Base-by-base conservation (phyloP, 176 grass and related monocot species). In the Musa troglodytarum region DNA sequence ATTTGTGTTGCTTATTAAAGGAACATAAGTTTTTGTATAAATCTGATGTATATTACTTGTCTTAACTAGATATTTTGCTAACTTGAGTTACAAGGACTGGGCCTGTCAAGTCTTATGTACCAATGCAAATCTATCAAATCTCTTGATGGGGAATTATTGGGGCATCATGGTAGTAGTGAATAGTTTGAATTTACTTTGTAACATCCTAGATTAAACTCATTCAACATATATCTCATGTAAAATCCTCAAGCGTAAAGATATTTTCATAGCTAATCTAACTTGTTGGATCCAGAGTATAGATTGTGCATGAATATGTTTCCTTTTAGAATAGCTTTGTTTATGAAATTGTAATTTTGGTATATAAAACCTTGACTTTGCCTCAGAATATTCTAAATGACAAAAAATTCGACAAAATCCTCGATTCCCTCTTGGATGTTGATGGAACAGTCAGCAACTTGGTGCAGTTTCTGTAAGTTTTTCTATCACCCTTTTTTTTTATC, bases 341-440 rank as follows among this genome's bases (percentile, higher is more conserved):
- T 4, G 2, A 34, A 51, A 21, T 20, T 11, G 25, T 20, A 10
- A 51, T n/a, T 70, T 70, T 2, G 11, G 5, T 50, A 50, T 43
- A 16, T 70, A 50, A 20, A n/a, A 50, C 69, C 75, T 43, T 82
- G 19, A 65, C 52, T 63, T 58, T 43, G 8, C 63, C 58, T 17
- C 69, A 97, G 94, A 89, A 74, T 74, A 93, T 97, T 74, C 84
- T 97, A 34, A 79, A 58, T 54, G 86, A 83, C 52, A 97, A 90
- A 64, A 97, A 87, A 50, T 93, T 93, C 53, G 85, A 87, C 76
- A 86, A 87, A 53, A 80, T 90, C 80, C 83, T 97, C 49, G 81
- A 82, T 82, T 91, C 84, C 34, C 65, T 97, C 52, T 88, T 80
- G 25, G 79, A 81, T 81, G 75, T 85, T 11, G 85, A 97, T 68